Evolutionary conservation across 2,329 filamentous ascomycete species (phyloP).

Genomic region (Malbranchea cinnamomea): DNA sequence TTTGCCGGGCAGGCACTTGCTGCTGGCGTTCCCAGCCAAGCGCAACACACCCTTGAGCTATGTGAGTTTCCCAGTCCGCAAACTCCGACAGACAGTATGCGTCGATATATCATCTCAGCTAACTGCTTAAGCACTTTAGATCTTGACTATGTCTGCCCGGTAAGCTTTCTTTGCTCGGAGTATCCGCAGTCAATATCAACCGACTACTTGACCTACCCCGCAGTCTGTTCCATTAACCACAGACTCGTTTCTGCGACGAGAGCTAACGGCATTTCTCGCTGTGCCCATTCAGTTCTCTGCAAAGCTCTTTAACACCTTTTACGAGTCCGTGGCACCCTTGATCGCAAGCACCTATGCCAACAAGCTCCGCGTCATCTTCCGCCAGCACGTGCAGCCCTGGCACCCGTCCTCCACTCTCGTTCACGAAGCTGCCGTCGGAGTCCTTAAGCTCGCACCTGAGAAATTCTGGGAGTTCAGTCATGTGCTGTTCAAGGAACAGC

Average conservation of each 20-base stretch:
- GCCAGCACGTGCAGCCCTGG: slow-evolving; percentile 89
- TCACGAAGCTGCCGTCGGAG: slow-evolving; percentile 65
- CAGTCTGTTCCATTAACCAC: not conserved
- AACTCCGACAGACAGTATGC: not conserved
- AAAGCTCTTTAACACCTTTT: slow-evolving; percentile 66
- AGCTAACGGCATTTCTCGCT: slow-evolving; percentile 10
- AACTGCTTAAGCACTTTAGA: slow-evolving; percentile 26
- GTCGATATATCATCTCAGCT: no score
- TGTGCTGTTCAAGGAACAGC: slow-evolving; percentile 53
- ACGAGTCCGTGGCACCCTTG: slow-evolving; percentile 47
- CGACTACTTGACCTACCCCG: slow-evolving; percentile 2
- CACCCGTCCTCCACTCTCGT: slow-evolving; percentile 67
- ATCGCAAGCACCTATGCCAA: slow-evolving; percentile 46
- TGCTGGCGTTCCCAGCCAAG: slow-evolving; percentile 10
- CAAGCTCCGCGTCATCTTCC: slow-evolving; percentile 62
- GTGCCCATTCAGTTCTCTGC: slow-evolving; percentile 43
- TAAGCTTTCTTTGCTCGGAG: slow-evolving; percentile 14
- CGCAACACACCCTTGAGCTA: slow-evolving; percentile 24
- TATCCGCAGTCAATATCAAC: slow-evolving; percentile 1
- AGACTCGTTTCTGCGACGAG: slow-evolving; percentile 34
- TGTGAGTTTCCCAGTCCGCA: slow-evolving; percentile 15
- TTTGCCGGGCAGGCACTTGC: slow-evolving; percentile 38
- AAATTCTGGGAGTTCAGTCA: slow-evolving; percentile 71
- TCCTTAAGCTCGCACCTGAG: slow-evolving; percentile 52
- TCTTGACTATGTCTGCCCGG: slow-evolving; percentile 82